Evolutionary conservation across 2,329 filamentous ascomycete genomes (phyloP).

Genomic region (Microdochium nivale): DNA sequence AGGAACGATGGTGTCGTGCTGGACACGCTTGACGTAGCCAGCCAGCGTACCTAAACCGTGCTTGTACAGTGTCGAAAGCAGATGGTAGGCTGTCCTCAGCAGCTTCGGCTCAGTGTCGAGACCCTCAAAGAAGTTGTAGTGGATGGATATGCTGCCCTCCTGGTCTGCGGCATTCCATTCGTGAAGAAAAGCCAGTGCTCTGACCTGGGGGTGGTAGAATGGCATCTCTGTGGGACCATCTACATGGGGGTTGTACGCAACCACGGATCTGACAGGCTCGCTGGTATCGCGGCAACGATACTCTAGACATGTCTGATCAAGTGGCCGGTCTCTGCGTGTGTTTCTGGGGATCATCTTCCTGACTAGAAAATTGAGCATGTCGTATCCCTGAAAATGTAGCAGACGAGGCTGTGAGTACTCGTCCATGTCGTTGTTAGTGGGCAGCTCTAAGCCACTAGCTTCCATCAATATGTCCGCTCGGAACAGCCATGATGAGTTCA

Average conservation of each 20-base stretch:
- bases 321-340: conserved; percentile 59
- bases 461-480: conserved; percentile 66
- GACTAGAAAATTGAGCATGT: conserved; percentile 56
- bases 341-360: conserved; percentile 78
- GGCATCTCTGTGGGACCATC: conserved; percentile 55
- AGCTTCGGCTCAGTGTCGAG: conserved; percentile 36
- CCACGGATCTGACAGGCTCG: conserved; percentile 38
- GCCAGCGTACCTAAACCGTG: conserved; percentile 56
- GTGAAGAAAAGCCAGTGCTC: conserved; percentile 68
- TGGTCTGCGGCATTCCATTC: conserved; percentile 40
- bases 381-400: conserved; percentile 34
- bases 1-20: conserved; percentile 74
- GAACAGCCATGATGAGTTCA: conserved; percentile 71
- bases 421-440: too few species aligned
- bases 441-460: conserved; percentile 15
- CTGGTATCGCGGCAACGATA: conserved; percentile 33
- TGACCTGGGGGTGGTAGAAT: conserved; percentile 79
- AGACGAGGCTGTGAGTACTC: conserved; percentile 14
- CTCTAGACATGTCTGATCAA: conserved; percentile 79
- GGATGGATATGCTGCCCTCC: conserved; percentile 46
- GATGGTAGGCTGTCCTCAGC: conserved; percentile 56
- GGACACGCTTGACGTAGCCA: conserved; percentile 72
- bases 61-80: conserved; percentile 63
- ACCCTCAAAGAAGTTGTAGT: conserved; percentile 46
- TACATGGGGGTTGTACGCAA: conserved; percentile 74